Evolutionary conservation across 345 rosid genomes (phyloP).

Genomic region (Hirschfeldia incana): DNA sequence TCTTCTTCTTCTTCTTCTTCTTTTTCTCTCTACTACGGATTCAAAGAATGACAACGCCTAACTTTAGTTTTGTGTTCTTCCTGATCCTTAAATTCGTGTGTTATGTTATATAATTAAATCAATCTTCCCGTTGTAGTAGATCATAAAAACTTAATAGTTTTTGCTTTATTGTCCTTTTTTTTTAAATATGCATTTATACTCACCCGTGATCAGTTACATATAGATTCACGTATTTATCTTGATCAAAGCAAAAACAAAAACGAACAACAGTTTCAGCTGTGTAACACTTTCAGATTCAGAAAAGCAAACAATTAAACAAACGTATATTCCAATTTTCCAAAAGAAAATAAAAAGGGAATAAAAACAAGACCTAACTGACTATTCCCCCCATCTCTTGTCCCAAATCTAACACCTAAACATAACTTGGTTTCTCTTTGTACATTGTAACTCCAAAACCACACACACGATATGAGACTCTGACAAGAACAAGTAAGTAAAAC

Average conservation of each 20-base stretch:
- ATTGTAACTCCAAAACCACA: slow-evolving; percentile 21
- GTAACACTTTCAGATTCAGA: slow-evolving; percentile 13
- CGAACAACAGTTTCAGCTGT: not conserved
- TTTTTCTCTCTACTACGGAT: not conserved
- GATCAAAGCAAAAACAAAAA: not conserved
- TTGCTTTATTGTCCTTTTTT: slow-evolving; percentile 1
- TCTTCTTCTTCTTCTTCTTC: not conserved
- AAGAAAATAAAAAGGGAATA: slow-evolving; percentile 5
- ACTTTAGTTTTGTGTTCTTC: not conserved
- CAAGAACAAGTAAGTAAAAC: slow-evolving; percentile 21
- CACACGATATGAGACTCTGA: slow-evolving; percentile 9
- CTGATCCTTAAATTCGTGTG: not conserved
- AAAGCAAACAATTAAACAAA: slow-evolving; percentile 29
- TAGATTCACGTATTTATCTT: not conserved
- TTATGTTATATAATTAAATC: not conserved
- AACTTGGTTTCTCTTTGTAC: slow-evolving; percentile 37
- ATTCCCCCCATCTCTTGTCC: slow-evolving; percentile 14
- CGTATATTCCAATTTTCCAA: slow-evolving; percentile 16
- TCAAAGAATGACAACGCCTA: slow-evolving; percentile 25
- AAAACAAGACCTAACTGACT: slow-evolving; percentile 31
- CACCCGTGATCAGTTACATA: not conserved
- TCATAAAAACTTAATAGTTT: not conserved
- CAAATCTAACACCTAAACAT: slow-evolving; percentile 37
- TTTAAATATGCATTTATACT: not conserved
- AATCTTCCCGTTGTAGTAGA: slow-evolving; percentile 23